Base-by-base conservation (phyloP, 768 basidiomycete species). In the Naganishia friedmannii region DNA sequence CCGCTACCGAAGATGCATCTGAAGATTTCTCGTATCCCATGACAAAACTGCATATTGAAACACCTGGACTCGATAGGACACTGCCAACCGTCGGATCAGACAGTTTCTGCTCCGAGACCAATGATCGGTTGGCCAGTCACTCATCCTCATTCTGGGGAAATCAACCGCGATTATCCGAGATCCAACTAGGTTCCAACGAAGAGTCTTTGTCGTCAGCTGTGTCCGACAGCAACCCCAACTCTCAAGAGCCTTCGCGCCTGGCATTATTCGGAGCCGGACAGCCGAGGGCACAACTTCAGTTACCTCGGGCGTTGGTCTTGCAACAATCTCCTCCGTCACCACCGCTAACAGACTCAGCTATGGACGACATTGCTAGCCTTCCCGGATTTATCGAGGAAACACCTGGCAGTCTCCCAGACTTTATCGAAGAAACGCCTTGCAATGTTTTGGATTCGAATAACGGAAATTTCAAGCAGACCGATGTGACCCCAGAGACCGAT, bases 21-120 rank as follows among this genome's bases (percentile, higher is more conserved):
- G 78, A 77, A 26, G 74, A 76, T 56, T 80, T 75, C 58, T 77
- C 74, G 13, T 77, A 78, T 45, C 78, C 78, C 1, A 74, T 81
- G 76, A 66, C 69, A 0, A 74, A 78, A 55, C 70, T 81, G 13
- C 74, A 74, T 39, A 57, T 81, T 19, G 57, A 74, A 39, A 77
- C 79, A 19, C 69, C 69, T 19, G 69, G 37, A 17, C 39, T 63
- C 23, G 32, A 65, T 21, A 34, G 53, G 26, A 65, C 57, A 7
- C 15, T 39, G 8, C 46, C 26, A 55, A 48, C 28, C 26, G 65
- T 31, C 10, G 70, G 60, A 6, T 37, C 60, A 0, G 60, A 63
- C 51, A 67, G 46, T 39, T 65, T 65, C 46, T 31, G 48, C 57
- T 72, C 66, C 26, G 42, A 32, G 26, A 53, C 31, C 34, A 32